Evolutionary conservation across 306 rosid genomes (phyloP), one percentile per base, ranked within the genome.

Genomic region (Senna siamea): DNA sequence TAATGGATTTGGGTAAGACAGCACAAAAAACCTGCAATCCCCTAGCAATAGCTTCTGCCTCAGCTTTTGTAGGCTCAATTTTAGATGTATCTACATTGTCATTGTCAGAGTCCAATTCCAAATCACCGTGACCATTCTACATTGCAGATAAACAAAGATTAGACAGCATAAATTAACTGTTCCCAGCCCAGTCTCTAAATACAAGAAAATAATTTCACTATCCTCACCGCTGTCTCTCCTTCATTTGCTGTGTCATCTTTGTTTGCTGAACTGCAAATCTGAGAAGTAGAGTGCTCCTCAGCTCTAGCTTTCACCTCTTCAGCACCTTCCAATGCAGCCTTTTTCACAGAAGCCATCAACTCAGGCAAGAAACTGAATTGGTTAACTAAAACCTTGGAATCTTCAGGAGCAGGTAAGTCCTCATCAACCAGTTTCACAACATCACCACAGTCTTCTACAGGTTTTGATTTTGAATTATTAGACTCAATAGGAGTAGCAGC

Each of bases 31-130:
- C 98, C 93, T 95, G 99, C 85, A 95, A 81, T 79, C 99, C 99
- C 85, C 87, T 87, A 46, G 86, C 84, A 80, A 95, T 77, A 38
- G 99, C 99, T 87, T 95, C 99, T 52, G 83, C 93, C 91, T 95
- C 99, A 1, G 99, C 99, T 78, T 82, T 82, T 38, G 99, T 95
- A 58, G 93, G 92, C 93, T 95, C 99, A 70, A 95, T 92, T 84
- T 82, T 81, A 68, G 88, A 79, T 75, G 79, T 82, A 79, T 86
- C 70, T 61, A 89, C 68, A 64, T 76, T 84, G 56, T 95, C 97
- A 61, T 64, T 84, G 69, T 92, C 93, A 48, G 85, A 62, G 50
- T 90, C 97, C 85, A 84, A 81, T 65, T 92, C 99, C 51, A 77
- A 26, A 41, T 87, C 93, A 63, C 82, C 96, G 48, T 77, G 88